Evolutionary conservation across 495 filamentous ascomycete species (phyloP), one percentile per base, ranked within the genome.

Genomic region (Trichocladium antarcticum): DNA sequence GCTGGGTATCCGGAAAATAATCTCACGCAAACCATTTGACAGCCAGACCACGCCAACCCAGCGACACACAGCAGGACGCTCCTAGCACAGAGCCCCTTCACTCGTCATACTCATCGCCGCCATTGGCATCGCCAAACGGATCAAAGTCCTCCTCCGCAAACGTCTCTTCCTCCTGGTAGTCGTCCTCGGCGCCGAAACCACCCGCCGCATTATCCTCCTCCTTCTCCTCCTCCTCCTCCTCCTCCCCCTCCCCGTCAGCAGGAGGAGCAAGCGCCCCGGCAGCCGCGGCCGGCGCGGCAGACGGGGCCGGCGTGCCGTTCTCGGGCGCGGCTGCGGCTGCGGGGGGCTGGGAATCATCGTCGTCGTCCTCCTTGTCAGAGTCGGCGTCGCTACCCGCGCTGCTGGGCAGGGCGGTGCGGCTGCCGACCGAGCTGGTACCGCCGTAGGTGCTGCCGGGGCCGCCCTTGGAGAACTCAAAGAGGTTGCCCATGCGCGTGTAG

Each of bases 401-500:
- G 39, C 57, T 63, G 29, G 44, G 32, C 15, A 54, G 22, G 14
- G 45, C 51, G 38, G 49, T 59, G 35, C 37, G 55, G 36, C 39
- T 55, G 12, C 52, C 54, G 16, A 47, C 43, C 5, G 57, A 58
- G 41, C 50, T 59, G 3, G 54, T 21, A 11, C 56, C 59, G 17
- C 51, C 59, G 42, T 58, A 61, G 4, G 49, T 59, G 37, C 61
- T 63, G 15, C 68, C 70, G 1, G 68, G 70, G 1, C 68, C 69
- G 36, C 59, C 49, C 42, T 58, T 65, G 7, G 61, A 57, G 28
- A 53, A 57, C 36, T 71, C 67, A 34, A 78, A 76, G 17, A 83
- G 67, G 27, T 67, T 58, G 15, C 63, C 69, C 45, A 81, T 74
- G 27, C 87, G 74, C 11, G 78, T 79, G 59, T 93, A 94, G 49